phyloP scores from a whole-genome alignment of 2,329 filamentous ascomycete genomes.

The Nemania diffusa region DNA sequence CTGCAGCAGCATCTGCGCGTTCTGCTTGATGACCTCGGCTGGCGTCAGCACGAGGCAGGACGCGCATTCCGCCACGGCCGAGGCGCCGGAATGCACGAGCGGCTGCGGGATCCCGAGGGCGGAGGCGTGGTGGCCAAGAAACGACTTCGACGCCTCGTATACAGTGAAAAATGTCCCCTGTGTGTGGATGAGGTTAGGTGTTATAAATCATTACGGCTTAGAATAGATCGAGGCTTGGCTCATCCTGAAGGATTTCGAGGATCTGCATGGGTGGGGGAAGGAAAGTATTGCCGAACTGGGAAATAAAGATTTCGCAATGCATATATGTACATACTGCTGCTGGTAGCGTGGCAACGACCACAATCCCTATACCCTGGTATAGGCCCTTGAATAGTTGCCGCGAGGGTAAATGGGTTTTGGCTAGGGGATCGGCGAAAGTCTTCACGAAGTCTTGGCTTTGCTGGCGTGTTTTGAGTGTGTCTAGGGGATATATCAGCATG shows the following conservation, averaged over 20 bases:
- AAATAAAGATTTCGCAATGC: neutral
- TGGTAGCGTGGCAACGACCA: constrained; percentile 86
- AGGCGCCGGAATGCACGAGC: constrained; percentile 77
- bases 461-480: constrained; percentile 88
- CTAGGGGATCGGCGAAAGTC: constrained; percentile 68
- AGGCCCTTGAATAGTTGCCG: constrained; percentile 70
- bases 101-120: constrained; percentile 68
- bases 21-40: constrained; percentile 92
- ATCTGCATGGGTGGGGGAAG: too few species aligned
- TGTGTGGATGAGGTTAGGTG: neutral
- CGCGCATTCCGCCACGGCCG: constrained; percentile 80
- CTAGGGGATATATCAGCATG: constrained; percentile 84
- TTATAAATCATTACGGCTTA: neutral
- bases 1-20: constrained; percentile 80
- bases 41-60: constrained; percentile 89
- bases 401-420: constrained; percentile 63
- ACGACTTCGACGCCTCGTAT: constrained; percentile 80
- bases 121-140: constrained; percentile 64
- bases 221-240: neutral
- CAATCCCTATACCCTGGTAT: constrained; percentile 88
- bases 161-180: constrained; percentile 86
- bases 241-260: neutral
- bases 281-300: neutral
- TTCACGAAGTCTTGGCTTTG: constrained; percentile 81
- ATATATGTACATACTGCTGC: constrained; percentile 57